Conservation (phyloP, 495 filamentous ascomycete genomes). For the Amphirosellinia nigrospora region DNA sequence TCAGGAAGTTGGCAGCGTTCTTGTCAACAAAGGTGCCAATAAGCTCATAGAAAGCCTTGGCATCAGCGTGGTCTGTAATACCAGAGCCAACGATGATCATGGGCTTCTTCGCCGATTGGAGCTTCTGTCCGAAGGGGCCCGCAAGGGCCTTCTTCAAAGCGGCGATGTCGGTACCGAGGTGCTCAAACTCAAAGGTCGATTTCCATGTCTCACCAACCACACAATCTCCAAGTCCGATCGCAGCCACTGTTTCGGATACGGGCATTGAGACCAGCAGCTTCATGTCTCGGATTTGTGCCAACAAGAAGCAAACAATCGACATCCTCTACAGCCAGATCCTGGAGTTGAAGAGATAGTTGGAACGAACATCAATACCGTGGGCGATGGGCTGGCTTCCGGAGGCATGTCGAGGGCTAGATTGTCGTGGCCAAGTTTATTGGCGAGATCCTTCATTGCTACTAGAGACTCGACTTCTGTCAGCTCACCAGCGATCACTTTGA, state of each 20-base stretch:
- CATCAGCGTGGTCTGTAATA: constrained; percentile 85
- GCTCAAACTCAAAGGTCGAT: constrained; percentile 90
- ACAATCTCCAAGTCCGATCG: constrained; percentile 90
- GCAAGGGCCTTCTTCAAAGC: constrained; percentile 82
- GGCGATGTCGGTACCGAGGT: constrained; percentile 77
- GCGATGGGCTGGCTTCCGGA: constrained; percentile 81
- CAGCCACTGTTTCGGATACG: constrained; percentile 98
- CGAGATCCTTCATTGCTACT: constrained; percentile 95
- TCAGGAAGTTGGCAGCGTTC: constrained; percentile 84
- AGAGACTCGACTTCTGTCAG: constrained; percentile 89
- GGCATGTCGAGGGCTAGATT: constrained; percentile 91
- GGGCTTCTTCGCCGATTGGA: constrained; percentile 83
- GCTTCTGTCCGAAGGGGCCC: constrained; percentile 90
- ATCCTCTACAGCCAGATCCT: constrained; percentile 89
- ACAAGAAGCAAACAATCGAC: constrained; percentile 91
- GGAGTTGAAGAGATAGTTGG: constrained; percentile 96
- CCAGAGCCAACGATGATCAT: constrained; percentile 96
- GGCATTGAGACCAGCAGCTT: constrained; percentile 93
- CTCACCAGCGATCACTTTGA: constrained; percentile 93
- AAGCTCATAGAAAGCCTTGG: constrained; percentile 89
- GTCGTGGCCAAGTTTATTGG: constrained; percentile 94
- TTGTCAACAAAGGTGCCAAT: constrained; percentile 91
- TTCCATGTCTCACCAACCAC: constrained; percentile 91
- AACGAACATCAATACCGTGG: constrained; percentile 91
- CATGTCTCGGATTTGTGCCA: constrained; percentile 92